Conservation (phyloP, 768 basidiomycete genomes). For the Rhizopogon vulgaris region DNA sequence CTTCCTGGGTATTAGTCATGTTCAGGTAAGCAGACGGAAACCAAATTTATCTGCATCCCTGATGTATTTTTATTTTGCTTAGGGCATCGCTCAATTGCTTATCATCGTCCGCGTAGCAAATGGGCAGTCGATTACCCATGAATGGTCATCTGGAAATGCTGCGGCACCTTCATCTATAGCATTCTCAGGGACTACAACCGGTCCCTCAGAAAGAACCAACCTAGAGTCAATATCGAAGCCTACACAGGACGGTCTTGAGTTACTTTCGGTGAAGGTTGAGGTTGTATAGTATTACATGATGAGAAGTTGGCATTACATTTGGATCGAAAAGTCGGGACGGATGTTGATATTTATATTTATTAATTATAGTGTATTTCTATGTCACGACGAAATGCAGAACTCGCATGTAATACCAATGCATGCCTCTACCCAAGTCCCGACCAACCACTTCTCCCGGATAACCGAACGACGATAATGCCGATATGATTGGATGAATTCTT, state of each 20-base stretch:
- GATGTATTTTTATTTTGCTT: neutral
- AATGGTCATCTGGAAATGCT: neutral
- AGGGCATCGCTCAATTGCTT: conserved; percentile 29
- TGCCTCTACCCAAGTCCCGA: no score
- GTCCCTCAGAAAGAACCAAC: neutral
- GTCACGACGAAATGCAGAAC: no score
- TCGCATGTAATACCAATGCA: no score
- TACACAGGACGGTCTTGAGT: neutral
- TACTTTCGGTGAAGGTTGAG: neutral
- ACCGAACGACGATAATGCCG: no score
- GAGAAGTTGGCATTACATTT: neutral
- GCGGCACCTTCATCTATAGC: neutral
- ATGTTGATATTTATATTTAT: no score
- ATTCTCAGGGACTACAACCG: neutral
- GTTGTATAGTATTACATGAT: neutral
- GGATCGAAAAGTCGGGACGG: no score
- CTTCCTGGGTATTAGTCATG: conserved; percentile 23
- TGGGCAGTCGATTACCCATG: conserved; percentile 17
- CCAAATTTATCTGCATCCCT: no score
- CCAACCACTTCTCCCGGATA: no score
- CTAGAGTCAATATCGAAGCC: neutral
- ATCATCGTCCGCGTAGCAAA: conserved; percentile 31
- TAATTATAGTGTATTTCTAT: no score
- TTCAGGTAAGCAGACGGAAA: conserved; percentile 18
- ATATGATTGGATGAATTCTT: no score